Evolutionary conservation across 1,284 basidiomycete genomes (phyloP), one percentile per base, ranked within the genome.

Genomic region (Sutorius eximius): DNA sequence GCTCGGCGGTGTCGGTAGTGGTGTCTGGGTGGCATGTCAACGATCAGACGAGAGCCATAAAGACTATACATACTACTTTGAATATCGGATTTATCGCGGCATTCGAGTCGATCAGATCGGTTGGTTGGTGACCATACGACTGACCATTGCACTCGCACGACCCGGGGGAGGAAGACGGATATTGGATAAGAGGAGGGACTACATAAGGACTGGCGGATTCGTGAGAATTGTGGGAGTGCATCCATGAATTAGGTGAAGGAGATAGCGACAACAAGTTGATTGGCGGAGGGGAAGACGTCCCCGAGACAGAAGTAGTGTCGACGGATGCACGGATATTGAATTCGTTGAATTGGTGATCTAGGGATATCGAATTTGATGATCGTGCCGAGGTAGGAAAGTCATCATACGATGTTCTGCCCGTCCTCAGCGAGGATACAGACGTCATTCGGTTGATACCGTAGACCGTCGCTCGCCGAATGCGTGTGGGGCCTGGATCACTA

Each of bases 81-180:
- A 94, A 95, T 73, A 93, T 93, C 37, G 91, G 91, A 72, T 95
- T 93, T 67, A 93, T 91, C 37, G 79, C 80, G 49, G 85, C 82
- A 68, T 85, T 85, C 27, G 85, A 75, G 59, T 80, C 82, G 40
- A 77, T 73, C 49, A 78, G 77, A 38, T 82, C 79, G 64, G 79
- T 81, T 60, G 82, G 73, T 3, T 79, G 77, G 59, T 75, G 75
- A 38, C 70, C 70, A 49, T 74, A 73, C 43, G 74, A 55, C 51
- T 75, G 76, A 46, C 73, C 74, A 61, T 75, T 73, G 59, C 72
- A 64, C 63, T 72, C 61, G 67, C 62, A 69, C 59, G 74, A 69
- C 48, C 59, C 68, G 27, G 61, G 71, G 41, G 69, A 67, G 64
- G 75, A 60, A 62, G 76, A 59, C 71, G 77, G 68, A 63, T 79